Percentiles rank a stretch among this genome's conserved stretches.
Conservation (phyloP, 1,284 basidiomycete genomes). For the Ganoderma sinense region DNA sequence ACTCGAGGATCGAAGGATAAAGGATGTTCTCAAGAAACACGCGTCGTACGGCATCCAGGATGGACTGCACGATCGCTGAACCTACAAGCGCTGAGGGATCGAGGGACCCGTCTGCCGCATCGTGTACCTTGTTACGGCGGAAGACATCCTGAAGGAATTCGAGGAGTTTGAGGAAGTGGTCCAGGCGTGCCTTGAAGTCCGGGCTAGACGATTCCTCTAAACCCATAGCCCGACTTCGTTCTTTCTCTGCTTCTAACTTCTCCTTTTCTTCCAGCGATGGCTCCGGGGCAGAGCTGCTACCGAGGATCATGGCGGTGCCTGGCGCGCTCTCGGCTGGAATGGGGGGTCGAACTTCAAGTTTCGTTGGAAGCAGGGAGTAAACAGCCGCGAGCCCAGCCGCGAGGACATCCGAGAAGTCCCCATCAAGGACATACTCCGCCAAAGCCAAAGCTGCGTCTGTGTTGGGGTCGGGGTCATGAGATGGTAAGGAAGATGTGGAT, state of each 20-base stretch:
- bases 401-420: slow-evolving; percentile 96
- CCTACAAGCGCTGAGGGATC: slow-evolving; percentile 73
- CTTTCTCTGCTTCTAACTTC: slow-evolving; percentile 56
- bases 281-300: slow-evolving; percentile 55
- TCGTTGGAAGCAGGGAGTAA: slow-evolving; percentile 91
- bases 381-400: slow-evolving; percentile 94
- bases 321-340: slow-evolving; percentile 47
- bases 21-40: slow-evolving; percentile 94
- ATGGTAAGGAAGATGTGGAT: slow-evolving; percentile 33
- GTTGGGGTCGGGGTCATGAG: slow-evolving; percentile 64
- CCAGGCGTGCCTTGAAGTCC: slow-evolving; percentile 84
- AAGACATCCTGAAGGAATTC: slow-evolving; percentile 94
- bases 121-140: slow-evolving; percentile 62
- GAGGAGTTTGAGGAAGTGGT: slow-evolving; percentile 89
- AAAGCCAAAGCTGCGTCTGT: slow-evolving; percentile 86
- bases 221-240: slow-evolving; percentile 66
- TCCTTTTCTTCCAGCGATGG: slow-evolving; percentile 61
- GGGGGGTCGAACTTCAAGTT: slow-evolving; percentile 73
- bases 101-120: slow-evolving; percentile 45
- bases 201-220: slow-evolving; percentile 77
- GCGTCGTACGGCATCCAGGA: slow-evolving; percentile 83
- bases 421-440: slow-evolving; percentile 93
- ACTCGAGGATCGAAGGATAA: slow-evolving; percentile 94
- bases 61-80: slow-evolving; percentile 80
- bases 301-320: slow-evolving; percentile 69